These are phyloP conservation scores for Russula sp. DNA, from an alignment of 768 basidiomycete genomes.

Conservation along the genomic window DNA sequence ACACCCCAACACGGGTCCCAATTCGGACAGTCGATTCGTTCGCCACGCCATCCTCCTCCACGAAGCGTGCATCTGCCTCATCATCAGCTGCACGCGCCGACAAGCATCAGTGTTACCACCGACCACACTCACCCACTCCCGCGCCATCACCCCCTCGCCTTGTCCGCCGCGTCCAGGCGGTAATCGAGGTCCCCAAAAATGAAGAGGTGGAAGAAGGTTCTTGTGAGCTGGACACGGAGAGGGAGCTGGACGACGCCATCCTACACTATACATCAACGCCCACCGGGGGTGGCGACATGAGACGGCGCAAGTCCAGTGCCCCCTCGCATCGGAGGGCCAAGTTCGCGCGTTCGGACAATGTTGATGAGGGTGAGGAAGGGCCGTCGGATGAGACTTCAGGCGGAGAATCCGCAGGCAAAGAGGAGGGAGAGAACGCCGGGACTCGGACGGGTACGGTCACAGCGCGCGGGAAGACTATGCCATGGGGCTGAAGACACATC, in stretches of 20 bases:
- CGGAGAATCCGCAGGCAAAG: constrained; percentile 11
- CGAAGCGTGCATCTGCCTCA: too few species aligned
- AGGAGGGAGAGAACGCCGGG: constrained; percentile 20
- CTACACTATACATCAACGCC: neutral
- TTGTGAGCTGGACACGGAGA: constrained; percentile 3
- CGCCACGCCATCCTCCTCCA: too few species aligned
- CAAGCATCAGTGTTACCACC: too few species aligned
- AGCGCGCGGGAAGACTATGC: constrained; percentile 1
- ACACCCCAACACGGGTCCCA: too few species aligned
- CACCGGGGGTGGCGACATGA: constrained; percentile 9
- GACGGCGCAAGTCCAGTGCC: constrained; percentile 31
- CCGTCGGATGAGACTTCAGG: constrained; percentile 10
- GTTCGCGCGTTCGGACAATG: constrained; percentile 24
- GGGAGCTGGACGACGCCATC: neutral
- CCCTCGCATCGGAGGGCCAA: constrained; percentile 19
- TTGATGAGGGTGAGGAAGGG: constrained; percentile 45
- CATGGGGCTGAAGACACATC: constrained; percentile 21
- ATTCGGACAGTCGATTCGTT: too few species aligned
- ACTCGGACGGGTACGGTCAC: neutral
- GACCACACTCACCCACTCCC: too few species aligned
- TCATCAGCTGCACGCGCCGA: too few species aligned
- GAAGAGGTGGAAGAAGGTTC: constrained; percentile 30
- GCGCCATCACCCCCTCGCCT: too few species aligned
- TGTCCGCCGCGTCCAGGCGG: constrained; percentile 29
- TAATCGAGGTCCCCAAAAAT: too few species aligned